Evolutionary conservation across 2,329 filamentous ascomycete genomes (phyloP).

Genomic region (Cladosporium oxysporum): DNA sequence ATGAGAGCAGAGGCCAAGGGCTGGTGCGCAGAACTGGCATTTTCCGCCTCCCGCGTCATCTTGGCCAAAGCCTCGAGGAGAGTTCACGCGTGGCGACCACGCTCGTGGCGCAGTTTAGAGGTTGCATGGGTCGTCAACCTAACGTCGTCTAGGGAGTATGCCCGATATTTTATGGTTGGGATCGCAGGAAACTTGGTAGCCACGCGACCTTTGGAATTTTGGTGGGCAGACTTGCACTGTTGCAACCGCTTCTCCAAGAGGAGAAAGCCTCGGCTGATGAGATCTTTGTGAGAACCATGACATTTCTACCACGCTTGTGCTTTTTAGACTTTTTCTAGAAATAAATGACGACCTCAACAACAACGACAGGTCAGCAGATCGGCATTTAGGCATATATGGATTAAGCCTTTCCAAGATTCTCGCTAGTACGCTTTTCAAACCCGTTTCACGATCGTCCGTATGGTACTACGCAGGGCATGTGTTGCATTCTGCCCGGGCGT

Average conservation of each 20-base stretch:
- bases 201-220: background rate
- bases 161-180: background rate
- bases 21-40: background rate
- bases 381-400: background rate
- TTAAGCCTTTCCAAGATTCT: slow-evolving; percentile 9
- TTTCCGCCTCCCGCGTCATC: slow-evolving; percentile 16
- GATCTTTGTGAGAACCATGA: background rate
- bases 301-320: background rate
- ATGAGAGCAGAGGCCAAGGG: slow-evolving; percentile 5
- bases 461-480: background rate
- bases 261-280: background rate
- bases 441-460: background rate
- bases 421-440: background rate
- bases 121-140: background rate
- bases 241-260: background rate
- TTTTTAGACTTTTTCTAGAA: background rate
- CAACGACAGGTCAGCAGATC: background rate
- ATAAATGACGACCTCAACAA: background rate
- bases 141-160: background rate
- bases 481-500: background rate
- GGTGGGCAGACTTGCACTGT: background rate
- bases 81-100: slow-evolving; percentile 2
- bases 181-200: background rate
- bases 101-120: slow-evolving; percentile 5
- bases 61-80: background rate